Base-by-base conservation (phyloP, 2,329 filamentous ascomycete species). In the Penicillium sp. region DNA sequence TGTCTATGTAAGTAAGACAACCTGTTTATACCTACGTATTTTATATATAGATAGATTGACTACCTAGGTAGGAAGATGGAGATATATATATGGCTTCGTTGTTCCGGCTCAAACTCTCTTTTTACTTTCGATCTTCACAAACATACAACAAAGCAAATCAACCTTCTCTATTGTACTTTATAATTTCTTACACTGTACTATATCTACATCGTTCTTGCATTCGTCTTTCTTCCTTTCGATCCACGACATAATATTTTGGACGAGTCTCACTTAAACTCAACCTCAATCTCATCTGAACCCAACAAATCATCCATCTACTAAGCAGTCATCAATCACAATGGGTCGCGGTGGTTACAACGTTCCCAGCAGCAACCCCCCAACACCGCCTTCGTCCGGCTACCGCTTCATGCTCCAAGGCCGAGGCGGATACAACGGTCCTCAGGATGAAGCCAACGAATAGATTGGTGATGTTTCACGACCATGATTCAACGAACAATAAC, bases 321-420 rank as follows among this genome's bases (percentile, higher is more conserved):
- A 28, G 35, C 20, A 28, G 38, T 4, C 7, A 38, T 26, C 23
- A 38, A 21, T 48, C 52, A 61, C 54, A 59, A 73, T 73, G 70
- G 74, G 73, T 49, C 69, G 74, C 60, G 72, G 71, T 40, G 71
- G 70, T 45, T 73, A 73, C 62, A 73, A 74, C 64, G 50, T 55
- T n/a, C 52, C 58, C 45, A 58, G 60, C 28, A 50, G 47, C 55
- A 58, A 55, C 26, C 43, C 58, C 47, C 60, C 48, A 23, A 45
- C 53, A 52, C 49, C 51, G 11, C 51, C 46, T n/a, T 52, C 46
- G 48, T 62, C 54, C 18, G 33, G 40, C 35, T 43, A 50, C 45
- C 51, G 38, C 16, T 26, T 43, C 18, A 28, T n/a, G 24, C 35
- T 59, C 59, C 26, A 46, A 35, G 50, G 49, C 54, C 57, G 45